A percentile compares a stretch with the other conserved stretches of the same genome.
phyloP scores from a whole-genome alignment of 2,329 filamentous ascomycete species.

The Triangularia setosa region DNA sequence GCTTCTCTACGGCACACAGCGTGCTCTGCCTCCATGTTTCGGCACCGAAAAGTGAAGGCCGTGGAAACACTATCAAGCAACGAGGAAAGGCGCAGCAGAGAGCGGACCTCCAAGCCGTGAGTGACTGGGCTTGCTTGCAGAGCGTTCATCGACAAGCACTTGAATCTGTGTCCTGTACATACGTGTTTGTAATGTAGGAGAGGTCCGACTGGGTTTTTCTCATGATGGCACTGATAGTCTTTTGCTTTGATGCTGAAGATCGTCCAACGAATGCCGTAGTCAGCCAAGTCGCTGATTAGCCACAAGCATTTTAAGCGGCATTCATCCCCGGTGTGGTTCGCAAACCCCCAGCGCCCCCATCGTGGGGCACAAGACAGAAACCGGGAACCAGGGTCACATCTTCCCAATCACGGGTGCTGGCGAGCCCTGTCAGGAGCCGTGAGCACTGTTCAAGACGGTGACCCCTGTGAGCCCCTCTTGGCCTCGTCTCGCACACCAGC shows the following conservation, averaged over 20 bases:
- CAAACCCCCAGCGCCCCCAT: constrained; percentile 3
- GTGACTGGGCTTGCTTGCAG: background rate
- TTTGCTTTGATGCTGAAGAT: background rate
- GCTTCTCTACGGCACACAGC: background rate
- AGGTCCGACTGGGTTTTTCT: too few relatives aligned
- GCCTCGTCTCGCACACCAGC: background rate
- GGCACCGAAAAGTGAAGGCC: constrained; percentile 1
- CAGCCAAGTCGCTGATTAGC: background rate
- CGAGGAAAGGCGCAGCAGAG: background rate
- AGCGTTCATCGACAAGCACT: background rate
- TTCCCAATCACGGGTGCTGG: constrained; percentile 25
- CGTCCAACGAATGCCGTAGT: background rate
- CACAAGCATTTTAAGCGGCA: constrained; percentile 22
- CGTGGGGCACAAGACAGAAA: constrained; percentile 27
- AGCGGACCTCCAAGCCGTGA: background rate
- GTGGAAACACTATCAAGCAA: background rate
- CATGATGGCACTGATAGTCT: background rate
- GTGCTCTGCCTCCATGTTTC: background rate
- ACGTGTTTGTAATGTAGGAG: too few relatives aligned
- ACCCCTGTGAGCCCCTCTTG: background rate
- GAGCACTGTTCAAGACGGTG: constrained; percentile 18
- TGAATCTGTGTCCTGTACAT: too few relatives aligned
- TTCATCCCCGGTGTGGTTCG: constrained; percentile 11
- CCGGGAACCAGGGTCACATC: constrained; percentile 33
- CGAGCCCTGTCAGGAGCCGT: constrained; percentile 25